Conservation (phyloP, 345 rosid genomes). For the Passiflora organensis region DNA sequence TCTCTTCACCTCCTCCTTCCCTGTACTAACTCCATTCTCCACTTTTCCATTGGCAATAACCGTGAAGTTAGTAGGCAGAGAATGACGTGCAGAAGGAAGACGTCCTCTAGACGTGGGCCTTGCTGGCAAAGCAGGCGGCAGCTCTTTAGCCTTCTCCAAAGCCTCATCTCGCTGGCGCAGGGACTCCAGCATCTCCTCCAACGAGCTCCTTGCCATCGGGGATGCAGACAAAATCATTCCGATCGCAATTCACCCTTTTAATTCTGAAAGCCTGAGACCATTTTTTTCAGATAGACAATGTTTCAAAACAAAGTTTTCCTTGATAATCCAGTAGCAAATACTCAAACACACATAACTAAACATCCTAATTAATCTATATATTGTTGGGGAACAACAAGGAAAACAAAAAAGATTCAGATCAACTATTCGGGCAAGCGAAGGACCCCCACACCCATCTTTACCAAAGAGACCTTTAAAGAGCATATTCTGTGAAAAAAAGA, state of each 20-base stretch:
- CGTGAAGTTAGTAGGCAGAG: conserved; percentile 55
- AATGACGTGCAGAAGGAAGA: conserved; percentile 69
- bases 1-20: conserved; percentile 56
- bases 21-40: conserved; percentile 20
- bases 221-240: conserved; percentile 79
- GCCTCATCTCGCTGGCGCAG: conserved; percentile 62
- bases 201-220: conserved; percentile 70
- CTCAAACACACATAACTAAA: background rate
- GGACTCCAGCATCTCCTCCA: conserved; percentile 93
- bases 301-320: background rate
- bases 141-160: conserved; percentile 57
- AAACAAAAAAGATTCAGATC: background rate
- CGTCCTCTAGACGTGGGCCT: conserved; percentile 83
- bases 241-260: conserved; percentile 4
- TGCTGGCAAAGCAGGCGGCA: conserved; percentile 87
- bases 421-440: too few relatives aligned
- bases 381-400: background rate
- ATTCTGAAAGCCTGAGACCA: conserved; percentile 17
- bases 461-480: background rate
- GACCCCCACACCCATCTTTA: too few relatives aligned
- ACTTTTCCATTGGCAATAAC: conserved; percentile 30
- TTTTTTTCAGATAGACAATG: too few relatives aligned
- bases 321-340: background rate
- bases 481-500: background rate
- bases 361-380: too few relatives aligned